Percentiles rank a stretch among this genome's conserved stretches.
Evolutionary conservation across 179 eudicot genomes (phyloP).

Genomic region (Carnegiea gigantea): DNA sequence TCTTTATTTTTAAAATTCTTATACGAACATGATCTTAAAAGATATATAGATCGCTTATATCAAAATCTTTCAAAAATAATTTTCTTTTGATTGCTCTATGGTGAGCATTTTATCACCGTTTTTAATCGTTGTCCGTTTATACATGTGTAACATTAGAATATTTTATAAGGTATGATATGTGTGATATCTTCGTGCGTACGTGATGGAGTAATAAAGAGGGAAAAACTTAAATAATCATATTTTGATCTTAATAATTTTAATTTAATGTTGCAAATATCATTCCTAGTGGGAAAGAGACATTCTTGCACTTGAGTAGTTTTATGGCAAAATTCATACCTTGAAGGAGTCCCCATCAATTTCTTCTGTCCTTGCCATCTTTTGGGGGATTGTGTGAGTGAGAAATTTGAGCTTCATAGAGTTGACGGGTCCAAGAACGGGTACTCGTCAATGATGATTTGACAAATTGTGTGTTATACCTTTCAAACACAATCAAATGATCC

Average conservation of each 20-base stretch:
- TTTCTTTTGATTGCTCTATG: too few relatives aligned
- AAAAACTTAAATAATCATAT: not conserved
- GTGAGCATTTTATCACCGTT: too few relatives aligned
- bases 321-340: not conserved
- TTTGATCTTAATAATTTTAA: not conserved
- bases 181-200: too few relatives aligned
- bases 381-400: not conserved
- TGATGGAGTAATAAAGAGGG: not conserved
- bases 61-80: too few relatives aligned
- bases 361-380: not conserved
- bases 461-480: slow-evolving; percentile 12
- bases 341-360: not conserved
- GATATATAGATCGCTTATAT: too few relatives aligned
- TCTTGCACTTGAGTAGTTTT: not conserved
- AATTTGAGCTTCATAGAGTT: slow-evolving; percentile 14
- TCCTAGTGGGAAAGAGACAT: not conserved
- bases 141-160: too few relatives aligned
- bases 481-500: slow-evolving; percentile 10
- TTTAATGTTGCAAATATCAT: not conserved
- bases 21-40: too few relatives aligned
- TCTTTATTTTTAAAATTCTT: too few relatives aligned
- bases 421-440: not conserved
- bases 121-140: too few relatives aligned
- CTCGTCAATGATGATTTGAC: slow-evolving; percentile 14
- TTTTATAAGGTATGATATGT: too few relatives aligned